A percentile compares a stretch with the other conserved stretches of the same genome.
phyloP scores from a whole-genome alignment of 2,329 filamentous ascomycete species.

The Paraconiothyrium sp. region DNA sequence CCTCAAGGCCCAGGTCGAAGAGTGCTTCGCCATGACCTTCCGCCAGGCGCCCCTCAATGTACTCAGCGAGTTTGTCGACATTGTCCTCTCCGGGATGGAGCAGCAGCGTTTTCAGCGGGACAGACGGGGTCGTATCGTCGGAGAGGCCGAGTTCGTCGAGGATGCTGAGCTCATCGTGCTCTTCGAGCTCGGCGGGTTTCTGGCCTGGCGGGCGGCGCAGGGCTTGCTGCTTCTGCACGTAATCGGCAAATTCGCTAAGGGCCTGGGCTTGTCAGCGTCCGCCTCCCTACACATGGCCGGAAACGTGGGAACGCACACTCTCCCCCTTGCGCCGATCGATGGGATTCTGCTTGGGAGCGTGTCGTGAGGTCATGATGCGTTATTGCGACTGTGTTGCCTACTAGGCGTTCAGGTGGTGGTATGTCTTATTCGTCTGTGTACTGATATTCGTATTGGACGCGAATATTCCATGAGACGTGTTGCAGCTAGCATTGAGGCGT shows the following conservation, averaged over 20 bases:
- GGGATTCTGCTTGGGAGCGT: constrained; percentile 61
- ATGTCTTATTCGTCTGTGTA: constrained; percentile 34
- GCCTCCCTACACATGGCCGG: not conserved
- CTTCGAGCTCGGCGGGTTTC: constrained; percentile 58
- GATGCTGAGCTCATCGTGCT: constrained; percentile 90
- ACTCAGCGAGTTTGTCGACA: constrained; percentile 68
- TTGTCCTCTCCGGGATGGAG: constrained; percentile 67
- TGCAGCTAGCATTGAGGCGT: constrained; percentile 41
- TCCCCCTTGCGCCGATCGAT: constrained; percentile 89
- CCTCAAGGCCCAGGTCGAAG: constrained; percentile 91
- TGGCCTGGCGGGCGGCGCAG: constrained; percentile 62
- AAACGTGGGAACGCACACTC: constrained; percentile 65
- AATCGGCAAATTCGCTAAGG: constrained; percentile 95
- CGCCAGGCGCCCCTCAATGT: constrained; percentile 74
- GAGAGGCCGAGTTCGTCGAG: constrained; percentile 80
- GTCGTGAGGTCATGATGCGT: constrained; percentile 46
- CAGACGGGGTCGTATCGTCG: constrained; percentile 70
- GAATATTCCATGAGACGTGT: constrained; percentile 46
- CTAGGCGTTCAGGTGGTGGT: constrained; percentile 24
- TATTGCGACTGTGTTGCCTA: constrained; percentile 17
- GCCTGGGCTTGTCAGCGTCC: constrained; percentile 60
- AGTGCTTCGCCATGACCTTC: constrained; percentile 90
- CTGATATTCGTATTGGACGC: constrained; percentile 27
- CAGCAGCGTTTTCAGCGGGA: constrained; percentile 79
- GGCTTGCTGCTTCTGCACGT: constrained; percentile 92